Evolutionary conservation across 371 early-diverging fungal genomes (phyloP).

Genomic region (Apophysomyces sp.): DNA sequence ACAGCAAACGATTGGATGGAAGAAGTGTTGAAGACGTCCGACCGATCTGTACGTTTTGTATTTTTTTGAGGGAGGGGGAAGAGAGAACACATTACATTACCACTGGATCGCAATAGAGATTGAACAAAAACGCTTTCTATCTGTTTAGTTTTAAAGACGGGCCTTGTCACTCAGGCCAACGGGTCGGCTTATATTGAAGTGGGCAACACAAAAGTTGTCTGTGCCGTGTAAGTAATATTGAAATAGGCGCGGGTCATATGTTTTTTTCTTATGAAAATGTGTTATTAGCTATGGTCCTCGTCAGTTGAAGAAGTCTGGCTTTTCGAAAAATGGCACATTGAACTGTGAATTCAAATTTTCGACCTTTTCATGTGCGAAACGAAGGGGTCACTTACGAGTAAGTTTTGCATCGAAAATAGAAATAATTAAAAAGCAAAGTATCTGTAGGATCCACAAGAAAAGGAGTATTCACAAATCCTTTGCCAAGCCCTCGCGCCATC

Average conservation of each 20-base stretch:
- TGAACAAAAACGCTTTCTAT: background rate
- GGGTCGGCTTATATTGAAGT: constrained; percentile 92
- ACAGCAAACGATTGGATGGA: constrained; percentile 52
- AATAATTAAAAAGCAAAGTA: background rate
- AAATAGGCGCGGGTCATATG: background rate
- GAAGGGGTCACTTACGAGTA: constrained; percentile 61
- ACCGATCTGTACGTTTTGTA: constrained; percentile 51
- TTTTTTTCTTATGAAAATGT: background rate
- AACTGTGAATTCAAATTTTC: constrained; percentile 91
- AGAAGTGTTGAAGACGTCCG: constrained; percentile 60
- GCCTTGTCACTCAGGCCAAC: constrained; percentile 81
- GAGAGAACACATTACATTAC: constrained; percentile 14
- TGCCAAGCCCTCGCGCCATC: constrained; percentile 86
- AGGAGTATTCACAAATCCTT: constrained; percentile 75
- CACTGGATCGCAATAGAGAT: constrained; percentile 7
- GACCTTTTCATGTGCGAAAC: constrained; percentile 80
- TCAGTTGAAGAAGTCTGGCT: constrained; percentile 56
- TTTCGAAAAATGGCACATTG: constrained; percentile 63
- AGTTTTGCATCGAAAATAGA: background rate
- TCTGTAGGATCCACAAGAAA: constrained; percentile 75
- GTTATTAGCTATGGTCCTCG: constrained; percentile 74
- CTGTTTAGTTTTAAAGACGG: constrained; percentile 71
- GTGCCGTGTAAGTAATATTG: constrained; percentile 76
- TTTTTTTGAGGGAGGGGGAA: background rate
- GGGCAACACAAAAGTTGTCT: constrained; percentile 83